phyloP scores from a whole-genome alignment of 2,329 filamentous ascomycete species.

The Helotiales sp. region DNA sequence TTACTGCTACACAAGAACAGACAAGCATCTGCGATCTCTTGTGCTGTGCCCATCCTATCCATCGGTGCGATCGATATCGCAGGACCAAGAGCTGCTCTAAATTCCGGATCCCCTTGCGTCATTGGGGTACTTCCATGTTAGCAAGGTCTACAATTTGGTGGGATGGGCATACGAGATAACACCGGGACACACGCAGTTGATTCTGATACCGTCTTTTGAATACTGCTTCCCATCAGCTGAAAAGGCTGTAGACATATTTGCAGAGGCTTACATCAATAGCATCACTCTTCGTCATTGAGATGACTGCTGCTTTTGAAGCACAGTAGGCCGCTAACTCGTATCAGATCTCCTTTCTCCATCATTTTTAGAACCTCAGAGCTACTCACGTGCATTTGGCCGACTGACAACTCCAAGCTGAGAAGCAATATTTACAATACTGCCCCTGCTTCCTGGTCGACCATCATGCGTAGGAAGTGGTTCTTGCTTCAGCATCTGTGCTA shows the following conservation, averaged over 20 bases:
- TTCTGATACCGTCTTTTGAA: slow-evolving; percentile 44
- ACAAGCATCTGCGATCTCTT: slow-evolving; percentile 48
- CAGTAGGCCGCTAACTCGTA: slow-evolving; percentile 42
- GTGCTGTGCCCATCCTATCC: slow-evolving; percentile 42
- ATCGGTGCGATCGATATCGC: slow-evolving; percentile 39
- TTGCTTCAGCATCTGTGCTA: slow-evolving; percentile 45
- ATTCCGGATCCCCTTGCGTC: slow-evolving; percentile 39
- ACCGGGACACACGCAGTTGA: slow-evolving; percentile 49
- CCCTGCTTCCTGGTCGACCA: slow-evolving; percentile 41
- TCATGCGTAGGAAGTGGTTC: slow-evolving; percentile 44
- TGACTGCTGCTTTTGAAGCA: slow-evolving; percentile 46
- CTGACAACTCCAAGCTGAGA: slow-evolving; percentile 45
- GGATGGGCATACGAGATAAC: slow-evolving; percentile 38
- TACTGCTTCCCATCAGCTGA: slow-evolving; percentile 36
- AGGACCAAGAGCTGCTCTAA: slow-evolving; percentile 29
- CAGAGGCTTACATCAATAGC: slow-evolving; percentile 43
- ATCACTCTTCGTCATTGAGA: slow-evolving; percentile 46
- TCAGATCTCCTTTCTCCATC: not conserved
- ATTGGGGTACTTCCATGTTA: slow-evolving; percentile 39
- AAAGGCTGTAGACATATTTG: not conserved
- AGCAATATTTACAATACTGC: slow-evolving; percentile 47
- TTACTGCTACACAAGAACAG: slow-evolving; percentile 46
- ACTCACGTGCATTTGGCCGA: slow-evolving; percentile 42
- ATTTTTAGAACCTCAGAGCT: not conserved
- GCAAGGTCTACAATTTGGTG: not conserved